A percentile compares a stretch with the other conserved stretches of the same genome.
Evolutionary conservation across 345 rosid genomes (phyloP).

Genomic region (Moringa oleifera): DNA sequence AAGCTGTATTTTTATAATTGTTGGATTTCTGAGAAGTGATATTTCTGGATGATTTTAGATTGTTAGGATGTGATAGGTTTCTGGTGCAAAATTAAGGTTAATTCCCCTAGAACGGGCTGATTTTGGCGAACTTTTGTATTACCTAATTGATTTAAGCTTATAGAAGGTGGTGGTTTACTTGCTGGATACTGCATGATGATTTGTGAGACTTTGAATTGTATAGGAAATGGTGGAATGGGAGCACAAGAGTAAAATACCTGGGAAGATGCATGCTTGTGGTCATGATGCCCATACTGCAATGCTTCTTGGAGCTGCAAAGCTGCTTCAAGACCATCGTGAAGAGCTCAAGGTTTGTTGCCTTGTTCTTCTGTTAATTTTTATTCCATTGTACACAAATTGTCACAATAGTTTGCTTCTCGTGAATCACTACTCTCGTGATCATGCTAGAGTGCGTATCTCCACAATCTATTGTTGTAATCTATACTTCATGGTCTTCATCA

Average conservation of each 20-base stretch:
- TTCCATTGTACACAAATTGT: not conserved
- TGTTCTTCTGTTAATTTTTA: not conserved
- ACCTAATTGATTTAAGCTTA: not conserved
- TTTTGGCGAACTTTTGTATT: not conserved
- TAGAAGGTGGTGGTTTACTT: conserved; percentile 1
- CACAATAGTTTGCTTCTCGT: not conserved
- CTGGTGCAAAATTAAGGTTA: not conserved
- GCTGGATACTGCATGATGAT: not conserved
- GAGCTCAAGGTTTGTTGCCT: conserved; percentile 16
- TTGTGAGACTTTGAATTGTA: conserved; percentile 14
- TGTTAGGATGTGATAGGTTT: not conserved
- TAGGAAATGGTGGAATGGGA: conserved; percentile 94
- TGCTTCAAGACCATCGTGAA: conserved; percentile 52
- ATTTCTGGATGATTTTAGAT: not conserved
- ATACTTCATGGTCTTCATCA: too few species aligned
- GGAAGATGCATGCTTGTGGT: conserved; percentile 93
- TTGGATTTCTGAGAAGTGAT: conserved; percentile 1
- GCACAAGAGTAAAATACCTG: conserved; percentile 70
- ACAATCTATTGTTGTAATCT: too few species aligned
- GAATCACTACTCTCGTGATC: not conserved
- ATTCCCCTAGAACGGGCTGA: not conserved
- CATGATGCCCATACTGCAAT: conserved; percentile 84
- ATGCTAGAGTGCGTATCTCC: too few species aligned
- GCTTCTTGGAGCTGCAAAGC: conserved; percentile 83
- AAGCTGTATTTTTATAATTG: not conserved